Evolutionary conservation across 1,284 basidiomycete species (phyloP), one percentile per base, ranked within the genome.

Genomic region (Neonothopanus nambi): DNA sequence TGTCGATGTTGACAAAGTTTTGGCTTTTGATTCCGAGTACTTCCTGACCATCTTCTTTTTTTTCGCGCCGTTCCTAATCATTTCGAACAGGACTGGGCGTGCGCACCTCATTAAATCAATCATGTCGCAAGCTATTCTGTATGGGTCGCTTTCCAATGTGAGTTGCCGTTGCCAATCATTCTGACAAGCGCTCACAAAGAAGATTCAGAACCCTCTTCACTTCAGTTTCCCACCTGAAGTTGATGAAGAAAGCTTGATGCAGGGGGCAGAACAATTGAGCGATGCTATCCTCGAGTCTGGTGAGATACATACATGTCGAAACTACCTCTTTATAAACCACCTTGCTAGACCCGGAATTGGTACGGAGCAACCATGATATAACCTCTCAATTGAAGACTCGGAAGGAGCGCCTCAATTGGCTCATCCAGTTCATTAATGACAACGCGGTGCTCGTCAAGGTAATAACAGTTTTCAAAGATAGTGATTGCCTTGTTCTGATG

Each of bases 41-140:
- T 81, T 69, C 38, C 21, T 24, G 18, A 46, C 39, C 49, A 37
- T 13, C 46, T 18, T 18, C 59, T n/a, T 51, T 54, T 17, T 63
- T 62, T 44, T 56, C 61, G 45, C 55, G 58, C 35, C 53, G 57
- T 59, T 61, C n/a, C 28, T 45, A 23, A 50, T 41, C 45, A 11
- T 54, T 51, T 9, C 51, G n/a, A 36, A 44, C 55, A 87, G 82
- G 47, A 82, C 76, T 55, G 88, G 83, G 24, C 78, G 79, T 44
- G 82, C 85, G 3, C 80, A 81, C 48, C 72, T 92, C 33, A 82
- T 95, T 62, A 89, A 90, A 69, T 86, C 87, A 11, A 91, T 86
- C 35, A 84, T 96, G 79, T 93, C 89, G 51, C 91, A 95, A 66
- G 92, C 91, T 8, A 91, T 96, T 59, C 72, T 93, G 50, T 95